Base-by-base conservation (phyloP, 495 filamentous ascomycete species). In the Aspergillus diversus region DNA sequence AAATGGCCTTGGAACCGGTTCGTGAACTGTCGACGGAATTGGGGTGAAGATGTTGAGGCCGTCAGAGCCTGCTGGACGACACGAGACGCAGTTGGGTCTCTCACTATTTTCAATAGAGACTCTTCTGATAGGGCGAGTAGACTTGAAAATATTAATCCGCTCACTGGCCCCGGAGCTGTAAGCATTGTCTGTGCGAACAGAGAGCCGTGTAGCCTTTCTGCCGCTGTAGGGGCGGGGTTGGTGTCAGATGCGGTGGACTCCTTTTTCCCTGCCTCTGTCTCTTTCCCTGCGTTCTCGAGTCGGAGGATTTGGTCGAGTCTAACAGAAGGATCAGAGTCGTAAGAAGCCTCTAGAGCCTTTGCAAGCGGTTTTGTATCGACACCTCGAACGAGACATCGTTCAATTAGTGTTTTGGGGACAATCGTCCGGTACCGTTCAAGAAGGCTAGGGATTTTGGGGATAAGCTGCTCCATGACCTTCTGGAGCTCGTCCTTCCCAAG, bases 401-500 rank as follows among this genome's bases (percentile, higher is more conserved):
- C 92, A 60, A 98, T 88, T 37, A 98, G 70, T 5, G 87, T 83
- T 68, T 89, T 91, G 59, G 97, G 82, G 12, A 97, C 87, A 58
- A 88, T 85, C 58, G 90, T 89, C 46, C 93, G 84, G 15, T 86
- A 87, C 50, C 89, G 83, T 54, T 92, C 84, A 39, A 97, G 80
- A 21, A 97, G 81, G 33, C 80, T 81, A 1, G 83, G 75, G 32
- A 97, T 81, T 53, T 90, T 84, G 7, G 92, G 89, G 11, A 87
- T 71, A 33, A 93, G 88, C 49, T 85, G 76, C 27, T 87, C 78
- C 55, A 91, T 80, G 0, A 89, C 90, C 47, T 84, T 83, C 57
- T 87, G 78, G 31, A 99, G 79, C 68, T 96, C 92, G 58, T 96
- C 91, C 68, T 90, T 91, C 69, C 87, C 87, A 21, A 98, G 82